A percentile compares a stretch with the other conserved stretches of the same genome.
phyloP scores from a whole-genome alignment of 306 rosid species.

The Datisca glomerata region DNA sequence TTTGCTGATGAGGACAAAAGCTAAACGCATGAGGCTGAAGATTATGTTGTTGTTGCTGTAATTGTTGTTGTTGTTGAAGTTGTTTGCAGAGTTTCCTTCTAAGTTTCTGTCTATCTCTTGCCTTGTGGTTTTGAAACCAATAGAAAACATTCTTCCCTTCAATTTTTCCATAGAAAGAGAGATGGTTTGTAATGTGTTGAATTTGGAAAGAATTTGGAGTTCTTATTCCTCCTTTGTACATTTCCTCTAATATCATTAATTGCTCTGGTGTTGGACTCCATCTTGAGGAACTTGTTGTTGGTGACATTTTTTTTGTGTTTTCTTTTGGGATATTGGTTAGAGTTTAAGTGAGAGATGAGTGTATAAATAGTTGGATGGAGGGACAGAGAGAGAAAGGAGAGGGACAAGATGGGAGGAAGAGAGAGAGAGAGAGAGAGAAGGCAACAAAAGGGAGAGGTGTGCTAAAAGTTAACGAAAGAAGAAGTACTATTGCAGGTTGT shows the following conservation, averaged over 20 bases:
- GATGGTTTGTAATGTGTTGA: constrained; percentile 75
- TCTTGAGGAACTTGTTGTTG: constrained; percentile 41
- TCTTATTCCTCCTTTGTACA: constrained; percentile 64
- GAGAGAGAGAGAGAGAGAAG: not conserved
- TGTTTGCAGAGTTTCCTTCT: constrained; percentile 71
- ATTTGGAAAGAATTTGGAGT: constrained; percentile 86
- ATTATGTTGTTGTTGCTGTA: not conserved
- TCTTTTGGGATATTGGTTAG: constrained; percentile 8
- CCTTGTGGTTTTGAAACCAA: constrained; percentile 98
- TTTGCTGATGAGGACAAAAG: not conserved
- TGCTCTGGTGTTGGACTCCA: constrained; percentile 96
- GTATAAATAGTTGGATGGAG: constrained; percentile 9
- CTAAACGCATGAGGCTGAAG: not conserved
- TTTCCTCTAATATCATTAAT: constrained; percentile 79
- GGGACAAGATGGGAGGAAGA: constrained; percentile 1
- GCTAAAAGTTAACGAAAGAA: constrained; percentile 1
- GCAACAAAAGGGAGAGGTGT: not conserved
- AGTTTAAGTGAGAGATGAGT: constrained; percentile 12
- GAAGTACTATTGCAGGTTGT: not conserved
- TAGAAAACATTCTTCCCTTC: constrained; percentile 92
- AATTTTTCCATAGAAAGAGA: constrained; percentile 77
- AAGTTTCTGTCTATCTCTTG: constrained; percentile 80
- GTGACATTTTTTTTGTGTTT: constrained; percentile 31
- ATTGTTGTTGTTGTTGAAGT: constrained; percentile 29
- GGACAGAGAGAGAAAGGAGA: not conserved